Percentiles rank a stretch among this genome's conserved stretches.
Conservation (phyloP, 768 basidiomycete species). For the Suillus lakei region DNA sequence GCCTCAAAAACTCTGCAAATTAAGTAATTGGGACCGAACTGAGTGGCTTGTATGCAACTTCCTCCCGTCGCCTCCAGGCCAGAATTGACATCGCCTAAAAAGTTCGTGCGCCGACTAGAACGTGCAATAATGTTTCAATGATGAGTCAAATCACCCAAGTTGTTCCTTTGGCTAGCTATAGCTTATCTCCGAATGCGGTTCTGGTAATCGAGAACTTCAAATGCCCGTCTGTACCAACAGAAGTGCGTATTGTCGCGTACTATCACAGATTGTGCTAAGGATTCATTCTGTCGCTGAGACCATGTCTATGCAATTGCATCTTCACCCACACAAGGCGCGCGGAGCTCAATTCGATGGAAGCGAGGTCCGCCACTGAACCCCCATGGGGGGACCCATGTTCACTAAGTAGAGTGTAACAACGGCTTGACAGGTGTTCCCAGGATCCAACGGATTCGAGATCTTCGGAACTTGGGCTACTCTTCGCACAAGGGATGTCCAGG, state of each 20-base stretch:
- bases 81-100: not conserved
- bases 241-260: not conserved
- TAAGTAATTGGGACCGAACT: not conserved
- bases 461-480: not conserved
- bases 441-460: not conserved
- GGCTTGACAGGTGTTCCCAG: not conserved
- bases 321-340: not conserved
- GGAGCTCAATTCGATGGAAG: not conserved
- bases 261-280: not conserved
- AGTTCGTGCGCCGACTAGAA: constrained; percentile 2
- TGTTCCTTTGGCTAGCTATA: not conserved
- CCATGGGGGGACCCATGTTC: not conserved
- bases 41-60: not conserved
- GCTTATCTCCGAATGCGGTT: not conserved
- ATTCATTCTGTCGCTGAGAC: not conserved
- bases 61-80: not conserved
- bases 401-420: not conserved
- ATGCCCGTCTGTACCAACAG: not conserved
- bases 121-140: not conserved
- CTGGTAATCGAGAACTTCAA: not conserved
- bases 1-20: not conserved
- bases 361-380: not conserved
- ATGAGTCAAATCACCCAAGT: not conserved
- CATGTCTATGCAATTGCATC: not conserved
- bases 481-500: not conserved